Evolutionary conservation across 2,329 filamentous ascomycete species (phyloP).

Genomic region (Clonostachys rosea): DNA sequence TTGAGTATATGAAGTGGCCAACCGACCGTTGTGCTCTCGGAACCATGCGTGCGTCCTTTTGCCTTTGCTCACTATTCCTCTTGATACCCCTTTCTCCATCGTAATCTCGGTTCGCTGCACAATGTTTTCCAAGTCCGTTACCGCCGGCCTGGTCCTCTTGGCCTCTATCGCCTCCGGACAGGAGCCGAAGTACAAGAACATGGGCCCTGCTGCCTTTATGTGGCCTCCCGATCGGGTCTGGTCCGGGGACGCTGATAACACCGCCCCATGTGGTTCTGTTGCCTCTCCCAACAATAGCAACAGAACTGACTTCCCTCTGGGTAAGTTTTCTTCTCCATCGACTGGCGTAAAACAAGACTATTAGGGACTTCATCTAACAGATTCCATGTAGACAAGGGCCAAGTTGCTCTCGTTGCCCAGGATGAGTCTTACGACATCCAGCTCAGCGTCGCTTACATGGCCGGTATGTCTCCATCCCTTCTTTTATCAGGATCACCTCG

Average conservation of each 20-base stretch:
- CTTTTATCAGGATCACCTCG: background rate
- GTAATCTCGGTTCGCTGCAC: too few species aligned
- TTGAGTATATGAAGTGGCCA: background rate
- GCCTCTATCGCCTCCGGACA: background rate
- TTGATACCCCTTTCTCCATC: background rate
- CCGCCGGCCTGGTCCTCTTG: background rate
- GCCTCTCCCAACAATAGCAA: conserved; percentile 30
- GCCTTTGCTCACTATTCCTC: background rate
- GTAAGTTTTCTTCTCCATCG: conserved; percentile 20
- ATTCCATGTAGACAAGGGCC: conserved; percentile 40
- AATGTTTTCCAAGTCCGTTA: background rate
- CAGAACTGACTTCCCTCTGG: conserved; percentile 51
- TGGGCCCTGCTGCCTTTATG: conserved; percentile 54
- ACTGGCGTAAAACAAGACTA: background rate
- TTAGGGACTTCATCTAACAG: background rate
- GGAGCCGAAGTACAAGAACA: conserved; percentile 13
- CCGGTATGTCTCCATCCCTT: conserved; percentile 27
- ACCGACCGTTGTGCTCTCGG: too few species aligned
- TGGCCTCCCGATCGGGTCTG: conserved; percentile 56
- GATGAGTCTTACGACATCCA: conserved; percentile 51
- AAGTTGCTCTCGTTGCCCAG: conserved; percentile 50
- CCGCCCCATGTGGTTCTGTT: conserved; percentile 50
- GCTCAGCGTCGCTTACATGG: conserved; percentile 46
- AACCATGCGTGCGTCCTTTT: background rate
- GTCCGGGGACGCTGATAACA: conserved; percentile 49